A percentile compares a stretch with the other conserved stretches of the same genome.
phyloP scores from a whole-genome alignment of 108 stramenopile genomes.

The Cyclostephanos invisitatus region DNA sequence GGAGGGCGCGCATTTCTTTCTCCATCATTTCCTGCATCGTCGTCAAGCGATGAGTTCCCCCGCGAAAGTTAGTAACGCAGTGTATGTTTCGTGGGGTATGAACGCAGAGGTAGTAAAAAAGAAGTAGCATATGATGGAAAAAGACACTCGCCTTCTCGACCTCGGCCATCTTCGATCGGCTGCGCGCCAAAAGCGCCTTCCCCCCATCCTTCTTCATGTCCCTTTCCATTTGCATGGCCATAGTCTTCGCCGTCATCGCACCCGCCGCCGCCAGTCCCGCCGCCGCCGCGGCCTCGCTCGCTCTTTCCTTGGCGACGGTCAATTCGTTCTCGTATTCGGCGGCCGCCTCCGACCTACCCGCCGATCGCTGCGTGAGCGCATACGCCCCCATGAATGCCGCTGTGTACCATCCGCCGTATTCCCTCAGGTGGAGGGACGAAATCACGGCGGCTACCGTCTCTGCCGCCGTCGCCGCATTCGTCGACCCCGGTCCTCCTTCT shows the following conservation, averaged over 20 bases:
- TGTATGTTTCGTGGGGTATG: neutral
- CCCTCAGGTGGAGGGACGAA: constrained; percentile 40
- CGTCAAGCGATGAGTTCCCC: neutral
- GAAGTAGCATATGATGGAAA: no score
- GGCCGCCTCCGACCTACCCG: constrained; percentile 35
- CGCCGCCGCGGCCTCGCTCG: constrained; percentile 40
- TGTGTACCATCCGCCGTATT: constrained; percentile 48
- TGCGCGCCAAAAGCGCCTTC: constrained; percentile 26
- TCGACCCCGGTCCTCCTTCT: neutral
- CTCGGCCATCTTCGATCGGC: constrained; percentile 21
- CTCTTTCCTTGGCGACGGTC: constrained; percentile 30
- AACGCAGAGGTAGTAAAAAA: neutral
- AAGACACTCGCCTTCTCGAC: constrained; percentile 30
- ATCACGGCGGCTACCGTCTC: constrained; percentile 14
- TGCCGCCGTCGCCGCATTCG: constrained; percentile 6
- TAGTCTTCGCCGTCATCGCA: constrained; percentile 35
- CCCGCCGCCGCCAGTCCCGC: constrained; percentile 42
- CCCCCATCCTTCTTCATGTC: constrained; percentile 14
- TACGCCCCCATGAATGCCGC: constrained; percentile 34
- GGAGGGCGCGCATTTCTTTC: constrained; percentile 15
- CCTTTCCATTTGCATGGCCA: constrained; percentile 43
- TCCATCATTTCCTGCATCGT: constrained; percentile 9
- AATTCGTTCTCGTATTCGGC: constrained; percentile 26
- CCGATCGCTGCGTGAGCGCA: constrained; percentile 37
- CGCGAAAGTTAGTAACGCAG: neutral